Evolutionary conservation across 257 asterid species (phyloP).

Genomic region (Primulina huaijiensis): DNA sequence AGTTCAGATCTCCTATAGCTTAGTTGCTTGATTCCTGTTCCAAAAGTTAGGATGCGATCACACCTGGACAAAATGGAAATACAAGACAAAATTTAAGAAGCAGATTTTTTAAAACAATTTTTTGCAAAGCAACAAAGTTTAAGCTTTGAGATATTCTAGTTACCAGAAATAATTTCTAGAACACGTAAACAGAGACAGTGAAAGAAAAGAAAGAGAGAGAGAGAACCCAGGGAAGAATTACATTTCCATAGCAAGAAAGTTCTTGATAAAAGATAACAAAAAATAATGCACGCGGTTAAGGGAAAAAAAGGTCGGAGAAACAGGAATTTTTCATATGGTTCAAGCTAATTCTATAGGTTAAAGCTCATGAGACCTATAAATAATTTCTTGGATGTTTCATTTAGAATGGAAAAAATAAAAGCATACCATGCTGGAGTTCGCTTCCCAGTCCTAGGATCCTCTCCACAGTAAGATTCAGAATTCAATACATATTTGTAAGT

Average conservation of each 20-base stretch:
- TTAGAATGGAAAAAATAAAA: slow-evolving; percentile 8
- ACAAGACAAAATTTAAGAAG: background rate
- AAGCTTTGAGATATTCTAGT: background rate
- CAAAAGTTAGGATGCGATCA: slow-evolving; percentile 80
- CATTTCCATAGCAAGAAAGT: background rate
- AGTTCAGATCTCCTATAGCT: slow-evolving; percentile 68
- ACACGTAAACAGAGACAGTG: background rate
- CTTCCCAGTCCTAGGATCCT: slow-evolving; percentile 68
- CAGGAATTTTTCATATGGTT: background rate
- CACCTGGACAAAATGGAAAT: slow-evolving; percentile 52
- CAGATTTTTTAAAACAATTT: background rate
- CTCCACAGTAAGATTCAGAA: slow-evolving; percentile 63
- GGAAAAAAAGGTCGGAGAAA: background rate
- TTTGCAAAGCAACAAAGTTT: background rate
- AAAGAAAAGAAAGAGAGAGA: background rate
- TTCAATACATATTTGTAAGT: slow-evolving; percentile 80
- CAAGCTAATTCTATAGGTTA: background rate
- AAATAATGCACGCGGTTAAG: too few species aligned
- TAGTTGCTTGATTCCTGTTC: slow-evolving; percentile 71
- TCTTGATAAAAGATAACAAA: too few species aligned
- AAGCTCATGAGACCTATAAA: background rate
- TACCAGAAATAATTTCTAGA: too few species aligned
- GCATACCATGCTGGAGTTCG: slow-evolving; percentile 95
- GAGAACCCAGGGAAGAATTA: background rate
- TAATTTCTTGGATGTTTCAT: background rate